These are phyloP conservation scores for Aquanectria penicillioides DNA, from an alignment of 2,329 filamentous ascomycete genomes.

Conservation along the genomic window DNA sequence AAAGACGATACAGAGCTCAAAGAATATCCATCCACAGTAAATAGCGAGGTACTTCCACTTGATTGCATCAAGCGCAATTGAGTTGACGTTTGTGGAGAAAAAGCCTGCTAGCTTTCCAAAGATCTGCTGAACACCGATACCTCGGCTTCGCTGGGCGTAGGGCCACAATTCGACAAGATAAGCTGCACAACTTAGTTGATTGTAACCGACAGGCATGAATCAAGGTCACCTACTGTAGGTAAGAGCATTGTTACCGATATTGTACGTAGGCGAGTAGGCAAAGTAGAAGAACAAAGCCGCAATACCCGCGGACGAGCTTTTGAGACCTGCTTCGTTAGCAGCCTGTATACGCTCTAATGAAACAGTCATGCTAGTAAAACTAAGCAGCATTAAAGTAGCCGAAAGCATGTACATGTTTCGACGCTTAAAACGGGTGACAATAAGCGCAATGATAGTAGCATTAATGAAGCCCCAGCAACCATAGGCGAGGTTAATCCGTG, in stretches of 20 bases:
- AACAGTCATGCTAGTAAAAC: constrained; percentile 66
- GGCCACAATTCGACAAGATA: constrained; percentile 70
- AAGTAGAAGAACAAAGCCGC: constrained; percentile 62
- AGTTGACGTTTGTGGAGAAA: constrained; percentile 57
- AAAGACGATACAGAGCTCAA: constrained; percentile 68
- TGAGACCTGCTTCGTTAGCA: constrained; percentile 39
- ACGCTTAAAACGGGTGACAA: constrained; percentile 57
- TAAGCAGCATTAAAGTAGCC: constrained; percentile 56
- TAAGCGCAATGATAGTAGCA: constrained; percentile 52
- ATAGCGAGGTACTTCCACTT: constrained; percentile 56
- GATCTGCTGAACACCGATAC: constrained; percentile 67
- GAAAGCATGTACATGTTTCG: constrained; percentile 63
- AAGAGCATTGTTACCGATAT: constrained; percentile 36
- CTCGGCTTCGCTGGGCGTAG: constrained; percentile 65
- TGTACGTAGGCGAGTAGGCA: constrained; percentile 52
- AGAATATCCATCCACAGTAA: constrained; percentile 55
- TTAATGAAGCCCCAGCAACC: constrained; percentile 57
- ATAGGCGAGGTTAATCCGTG: constrained; percentile 57
- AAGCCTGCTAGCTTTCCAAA: constrained; percentile 56
- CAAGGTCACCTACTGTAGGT: constrained; percentile 28
- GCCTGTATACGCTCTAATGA: constrained; percentile 52
- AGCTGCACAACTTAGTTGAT: constrained; percentile 22
- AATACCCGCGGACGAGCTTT: constrained; percentile 47
- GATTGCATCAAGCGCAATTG: constrained; percentile 51
- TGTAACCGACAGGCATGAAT: accelerated